These are phyloP conservation scores for Penicillium sp. DNA, from an alignment of 2,329 filamentous ascomycete species.

Conservation along the genomic window DNA sequence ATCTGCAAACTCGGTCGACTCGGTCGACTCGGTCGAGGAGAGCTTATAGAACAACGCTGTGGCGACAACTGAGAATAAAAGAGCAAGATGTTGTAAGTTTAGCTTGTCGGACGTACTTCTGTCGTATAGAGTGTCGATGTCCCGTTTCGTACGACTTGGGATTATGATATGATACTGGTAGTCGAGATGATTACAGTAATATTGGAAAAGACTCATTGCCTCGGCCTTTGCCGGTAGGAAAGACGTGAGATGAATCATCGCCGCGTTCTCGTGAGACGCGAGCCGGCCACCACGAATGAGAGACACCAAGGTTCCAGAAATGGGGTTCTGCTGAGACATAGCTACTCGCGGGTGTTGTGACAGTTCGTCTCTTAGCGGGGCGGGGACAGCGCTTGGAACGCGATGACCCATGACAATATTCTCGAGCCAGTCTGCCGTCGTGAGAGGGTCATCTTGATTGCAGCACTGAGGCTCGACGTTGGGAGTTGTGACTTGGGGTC, in stretches of 20 bases:
- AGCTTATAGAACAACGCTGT: constrained; percentile 28
- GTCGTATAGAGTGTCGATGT: constrained; percentile 33
- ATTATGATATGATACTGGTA: constrained; percentile 40
- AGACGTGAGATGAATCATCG: constrained; percentile 16
- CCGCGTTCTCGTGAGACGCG: constrained; percentile 22
- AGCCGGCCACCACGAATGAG: neutral
- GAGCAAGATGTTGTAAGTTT: constrained; percentile 29
- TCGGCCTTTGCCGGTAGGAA: constrained; percentile 33
- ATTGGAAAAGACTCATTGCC: constrained; percentile 30
- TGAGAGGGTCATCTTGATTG: constrained; percentile 18
- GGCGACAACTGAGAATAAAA: constrained; percentile 37
- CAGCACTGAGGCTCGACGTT: neutral
- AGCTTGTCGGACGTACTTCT: constrained; percentile 19
- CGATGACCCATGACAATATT: constrained; percentile 31
- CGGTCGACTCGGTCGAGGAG: constrained; percentile 17
- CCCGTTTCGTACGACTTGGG: constrained; percentile 19
- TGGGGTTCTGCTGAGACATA: neutral
- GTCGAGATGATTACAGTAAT: constrained; percentile 35
- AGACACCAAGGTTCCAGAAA: neutral
- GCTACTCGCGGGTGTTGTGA: neutral
- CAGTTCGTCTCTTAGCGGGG: constrained; percentile 17
- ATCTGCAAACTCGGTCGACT: constrained; percentile 21
- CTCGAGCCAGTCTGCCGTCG: constrained; percentile 30
- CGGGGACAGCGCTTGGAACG: constrained; percentile 23
- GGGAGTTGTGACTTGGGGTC: neutral